Evolutionary conservation across 1,139 yeast species (phyloP), one percentile per base, ranked within the genome.

Genomic region (Debaryomycetaceae sp.): DNA sequence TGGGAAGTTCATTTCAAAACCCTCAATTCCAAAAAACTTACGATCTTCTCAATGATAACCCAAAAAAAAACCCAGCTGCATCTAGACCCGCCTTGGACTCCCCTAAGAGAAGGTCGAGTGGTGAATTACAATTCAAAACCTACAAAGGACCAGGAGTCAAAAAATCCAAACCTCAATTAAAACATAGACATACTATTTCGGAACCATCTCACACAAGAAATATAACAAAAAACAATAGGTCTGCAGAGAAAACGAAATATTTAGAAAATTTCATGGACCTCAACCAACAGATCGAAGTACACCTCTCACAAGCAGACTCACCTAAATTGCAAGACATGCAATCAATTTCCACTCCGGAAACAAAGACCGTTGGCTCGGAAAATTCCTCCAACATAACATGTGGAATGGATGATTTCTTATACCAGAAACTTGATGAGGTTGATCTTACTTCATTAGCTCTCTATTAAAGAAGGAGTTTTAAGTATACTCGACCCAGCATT

Each of bases 111-210:
- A 64, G 55, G 41, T 47, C 51, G 31, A 49, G 53, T 16, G 58
- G 62, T 37, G 65, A 61, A 40, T 57, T 67, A 41, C 73, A 65
- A 49, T 68, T 65, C 56, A 69, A 65, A 47, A 53, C 64, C n/a
- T 66, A 67, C 55, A 60, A 56, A 24, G 67, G 69, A 6, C 72
- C 73, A 34, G 57, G 52, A 41, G 50, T 40, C 17, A 40, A 49
- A 28, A 55, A 55, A 41, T 55, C 50, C 42, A 57, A 55, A 45
- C 59, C 60, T 22, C 49, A 41, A 36, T 36, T 43, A 34, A 47
- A 46, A 34, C 56, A 51, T 39, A 55, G 59, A 46, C 53, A 55
- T 28, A 51, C 61, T 7, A 50, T 49, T 33, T 56, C 65, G 14
- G 65, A 57, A 39, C 59, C 61, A 6, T 16, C 15, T 3, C 26